Conservation (phyloP, 306 rosid genomes). For the Rubus parviflorus region DNA sequence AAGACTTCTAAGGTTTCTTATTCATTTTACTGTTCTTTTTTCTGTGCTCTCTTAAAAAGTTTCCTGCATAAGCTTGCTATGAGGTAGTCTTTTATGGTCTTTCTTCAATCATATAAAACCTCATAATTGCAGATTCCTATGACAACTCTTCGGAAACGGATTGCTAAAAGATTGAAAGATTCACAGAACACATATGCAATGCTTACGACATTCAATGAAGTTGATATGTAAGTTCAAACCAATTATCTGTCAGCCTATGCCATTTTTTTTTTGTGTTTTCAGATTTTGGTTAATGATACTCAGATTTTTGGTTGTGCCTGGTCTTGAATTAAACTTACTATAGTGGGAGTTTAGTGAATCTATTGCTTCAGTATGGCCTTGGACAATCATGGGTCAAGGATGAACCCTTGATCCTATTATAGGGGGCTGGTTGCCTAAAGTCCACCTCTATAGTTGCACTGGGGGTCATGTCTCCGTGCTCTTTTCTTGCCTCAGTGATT, state of each 20-base stretch:
- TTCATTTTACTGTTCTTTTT: background rate
- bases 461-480: background rate
- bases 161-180: slow-evolving; percentile 74
- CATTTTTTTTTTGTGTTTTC: background rate
- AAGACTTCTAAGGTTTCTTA: slow-evolving; percentile 22
- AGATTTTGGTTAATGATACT: background rate
- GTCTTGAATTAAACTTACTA: slow-evolving; percentile 18
- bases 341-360: background rate
- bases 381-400: background rate
- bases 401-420: background rate
- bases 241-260: slow-evolving; percentile 12
- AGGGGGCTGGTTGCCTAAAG: slow-evolving; percentile 9
- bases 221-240: slow-evolving; percentile 62
- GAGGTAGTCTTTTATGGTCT: slow-evolving; percentile 19
- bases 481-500: slow-evolving; percentile 32
- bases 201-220: slow-evolving; percentile 89
- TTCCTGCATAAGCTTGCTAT: background rate
- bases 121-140: slow-evolving; percentile 65
- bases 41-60: background rate
- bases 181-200: slow-evolving; percentile 84
- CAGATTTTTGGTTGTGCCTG: background rate
- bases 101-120: background rate
- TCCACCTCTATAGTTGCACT: slow-evolving; percentile 1
- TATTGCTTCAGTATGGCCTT: background rate
- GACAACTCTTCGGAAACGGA: slow-evolving; percentile 77